Percentiles rank a stretch among this genome's conserved stretches.
phyloP scores from a whole-genome alignment of 1,284 basidiomycete genomes.

The Puccinia hordei region DNA sequence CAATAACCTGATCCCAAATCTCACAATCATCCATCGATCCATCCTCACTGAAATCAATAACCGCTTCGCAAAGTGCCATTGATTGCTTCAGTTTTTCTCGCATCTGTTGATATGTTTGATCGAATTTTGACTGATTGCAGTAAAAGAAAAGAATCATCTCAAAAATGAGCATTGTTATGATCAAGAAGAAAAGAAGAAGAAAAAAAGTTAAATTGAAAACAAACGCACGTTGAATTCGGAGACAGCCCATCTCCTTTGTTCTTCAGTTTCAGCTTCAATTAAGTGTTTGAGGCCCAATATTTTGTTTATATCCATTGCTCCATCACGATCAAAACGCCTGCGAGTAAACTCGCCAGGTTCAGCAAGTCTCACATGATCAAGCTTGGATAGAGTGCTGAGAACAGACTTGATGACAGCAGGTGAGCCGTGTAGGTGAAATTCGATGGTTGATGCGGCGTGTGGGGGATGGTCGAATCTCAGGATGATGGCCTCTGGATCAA shows the following conservation, averaged over 20 bases:
- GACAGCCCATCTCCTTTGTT: conserved; percentile 73
- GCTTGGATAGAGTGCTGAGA: conserved; percentile 66
- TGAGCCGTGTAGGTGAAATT: conserved; percentile 85
- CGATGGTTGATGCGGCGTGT: conserved; percentile 64
- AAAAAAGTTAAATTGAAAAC: neutral
- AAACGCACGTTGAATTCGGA: conserved; percentile 66
- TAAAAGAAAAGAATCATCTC: neutral
- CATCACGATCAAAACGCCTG: conserved; percentile 70
- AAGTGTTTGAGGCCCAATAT: conserved; percentile 81
- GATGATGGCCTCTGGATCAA: conserved; percentile 65
- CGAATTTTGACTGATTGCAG: conserved; percentile 60
- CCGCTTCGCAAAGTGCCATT: conserved; percentile 75
- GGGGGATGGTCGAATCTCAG: conserved; percentile 26
- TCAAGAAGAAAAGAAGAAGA: neutral
- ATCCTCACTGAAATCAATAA: conserved; percentile 87
- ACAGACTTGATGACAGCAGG: conserved; percentile 73
- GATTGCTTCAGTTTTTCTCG: conserved; percentile 70
- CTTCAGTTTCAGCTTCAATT: conserved; percentile 80
- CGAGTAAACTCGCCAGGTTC: conserved; percentile 84
- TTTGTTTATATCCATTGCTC: conserved; percentile 72
- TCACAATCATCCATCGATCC: conserved; percentile 76
- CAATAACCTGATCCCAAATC: conserved; percentile 64
- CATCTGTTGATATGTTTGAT: conserved; percentile 68
- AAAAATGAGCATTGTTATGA: neutral
- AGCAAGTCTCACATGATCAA: conserved; percentile 72